These are phyloP conservation scores for Rosa multiflora DNA, from an alignment of 306 rosid species.

Conservation along the genomic window DNA sequence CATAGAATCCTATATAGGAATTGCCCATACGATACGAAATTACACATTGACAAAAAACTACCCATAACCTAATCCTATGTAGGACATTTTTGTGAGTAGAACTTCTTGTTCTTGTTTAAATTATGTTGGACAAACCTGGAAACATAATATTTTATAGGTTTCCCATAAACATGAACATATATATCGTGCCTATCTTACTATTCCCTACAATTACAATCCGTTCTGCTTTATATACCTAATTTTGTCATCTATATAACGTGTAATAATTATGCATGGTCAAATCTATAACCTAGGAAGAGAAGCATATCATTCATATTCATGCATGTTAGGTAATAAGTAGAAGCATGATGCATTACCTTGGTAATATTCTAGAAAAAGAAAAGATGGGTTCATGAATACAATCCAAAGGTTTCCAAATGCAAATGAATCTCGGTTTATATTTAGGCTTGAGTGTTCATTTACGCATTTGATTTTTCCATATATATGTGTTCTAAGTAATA, in stretches of 20 bases:
- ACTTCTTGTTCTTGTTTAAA: neutral
- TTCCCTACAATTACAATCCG: neutral
- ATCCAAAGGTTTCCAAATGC: neutral
- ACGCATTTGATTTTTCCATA: neutral
- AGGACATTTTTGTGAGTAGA: too few relatives aligned
- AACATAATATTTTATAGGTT: neutral
- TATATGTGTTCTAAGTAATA: neutral
- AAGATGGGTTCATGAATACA: constrained; percentile 17
- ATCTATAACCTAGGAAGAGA: neutral
- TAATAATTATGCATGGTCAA: neutral
- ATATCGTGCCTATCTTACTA: constrained; percentile 5
- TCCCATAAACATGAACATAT: neutral
- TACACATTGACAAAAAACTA: too few relatives aligned
- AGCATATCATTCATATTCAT: neutral
- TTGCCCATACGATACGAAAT: too few relatives aligned
- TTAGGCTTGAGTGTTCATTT: constrained; percentile 29
- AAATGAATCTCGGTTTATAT: neutral
- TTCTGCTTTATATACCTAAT: neutral
- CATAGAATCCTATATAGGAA: too few relatives aligned
- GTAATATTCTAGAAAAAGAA: constrained; percentile 17
- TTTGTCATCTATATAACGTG: neutral
- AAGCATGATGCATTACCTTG: constrained; percentile 20
- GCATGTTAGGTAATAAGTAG: constrained; percentile 23
- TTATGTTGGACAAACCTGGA: neutral
- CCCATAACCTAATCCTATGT: too few relatives aligned